phyloP scores from a whole-genome alignment of 78 protist genomes.

The Neovahlkampfia damariscottae region DNA sequence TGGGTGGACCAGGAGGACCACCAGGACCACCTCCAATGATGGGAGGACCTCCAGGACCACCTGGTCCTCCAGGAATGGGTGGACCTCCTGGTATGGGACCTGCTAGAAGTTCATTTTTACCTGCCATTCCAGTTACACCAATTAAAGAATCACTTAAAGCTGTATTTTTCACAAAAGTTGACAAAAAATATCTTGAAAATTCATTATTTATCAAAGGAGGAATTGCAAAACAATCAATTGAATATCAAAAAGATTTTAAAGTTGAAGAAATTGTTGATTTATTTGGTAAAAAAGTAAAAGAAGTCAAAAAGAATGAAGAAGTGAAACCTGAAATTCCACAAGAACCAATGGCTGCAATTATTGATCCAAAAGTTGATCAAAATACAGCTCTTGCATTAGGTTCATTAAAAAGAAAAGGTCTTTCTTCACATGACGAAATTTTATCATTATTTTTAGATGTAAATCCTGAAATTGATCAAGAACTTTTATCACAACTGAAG shows the following conservation, averaged over 20 bases:
- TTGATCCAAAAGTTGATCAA: not conserved
- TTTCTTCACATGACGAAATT: not conserved
- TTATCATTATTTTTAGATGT: not conserved
- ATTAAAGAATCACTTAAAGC: not conserved
- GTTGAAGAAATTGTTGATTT: not conserved
- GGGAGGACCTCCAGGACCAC: not conserved
- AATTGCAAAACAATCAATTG: not conserved
- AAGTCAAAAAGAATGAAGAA: not conserved
- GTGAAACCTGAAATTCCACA: not conserved
- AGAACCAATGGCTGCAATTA: not conserved
- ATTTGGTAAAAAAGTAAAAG: not conserved
- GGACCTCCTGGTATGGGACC: too few species aligned
- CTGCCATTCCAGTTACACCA: too few species aligned
- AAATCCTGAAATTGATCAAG: not conserved
- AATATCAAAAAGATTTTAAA: not conserved
- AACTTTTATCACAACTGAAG: not conserved
- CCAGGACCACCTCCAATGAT: slow-evolving; percentile 5
- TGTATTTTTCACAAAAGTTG: not conserved
- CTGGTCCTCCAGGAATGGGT: too few species aligned
- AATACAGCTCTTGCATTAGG: too few species aligned
- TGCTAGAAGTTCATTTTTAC: too few species aligned
- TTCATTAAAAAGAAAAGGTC: too few species aligned
- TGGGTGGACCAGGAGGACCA: slow-evolving; percentile 2
- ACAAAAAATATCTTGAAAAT: not conserved
- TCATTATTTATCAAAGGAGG: not conserved